Conservation (phyloP, 1,284 basidiomycete genomes). For the Pseudozyma pruni region DNA sequence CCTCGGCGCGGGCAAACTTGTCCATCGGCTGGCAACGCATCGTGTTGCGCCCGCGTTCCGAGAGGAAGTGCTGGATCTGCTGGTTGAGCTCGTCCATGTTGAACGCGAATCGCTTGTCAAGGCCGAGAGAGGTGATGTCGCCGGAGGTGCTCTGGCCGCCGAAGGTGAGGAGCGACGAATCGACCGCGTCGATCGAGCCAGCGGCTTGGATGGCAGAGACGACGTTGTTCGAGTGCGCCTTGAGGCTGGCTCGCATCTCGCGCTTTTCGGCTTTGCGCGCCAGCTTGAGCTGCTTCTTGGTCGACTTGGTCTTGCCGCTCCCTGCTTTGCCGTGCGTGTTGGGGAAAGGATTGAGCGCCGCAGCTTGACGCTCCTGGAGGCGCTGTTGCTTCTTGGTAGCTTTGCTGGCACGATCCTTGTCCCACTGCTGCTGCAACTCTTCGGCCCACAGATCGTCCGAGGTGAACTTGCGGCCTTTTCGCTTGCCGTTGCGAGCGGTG, state of each 20-base stretch:
- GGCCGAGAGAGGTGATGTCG: conserved; percentile 24
- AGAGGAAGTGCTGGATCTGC: conserved; percentile 59
- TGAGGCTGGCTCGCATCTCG: conserved; percentile 42
- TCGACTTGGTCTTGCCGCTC: conserved; percentile 42
- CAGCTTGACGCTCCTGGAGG: conserved; percentile 69
- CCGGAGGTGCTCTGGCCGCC: conserved; percentile 14
- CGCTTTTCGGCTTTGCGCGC: conserved; percentile 46
- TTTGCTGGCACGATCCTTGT: conserved; percentile 55
- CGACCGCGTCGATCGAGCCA: conserved; percentile 36
- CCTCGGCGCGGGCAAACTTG: conserved; percentile 64
- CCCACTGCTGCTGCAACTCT: conserved; percentile 74
- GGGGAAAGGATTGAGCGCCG: conserved; percentile 71
- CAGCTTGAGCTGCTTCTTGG: conserved; percentile 54
- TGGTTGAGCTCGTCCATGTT: conserved; percentile 58
- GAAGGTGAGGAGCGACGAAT: conserved; percentile 25
- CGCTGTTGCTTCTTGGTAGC: conserved; percentile 52
- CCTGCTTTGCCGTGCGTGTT: conserved; percentile 56
- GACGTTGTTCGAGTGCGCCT: conserved; percentile 42
- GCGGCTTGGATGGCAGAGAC: conserved; percentile 31
- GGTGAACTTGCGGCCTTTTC: conserved; percentile 71
- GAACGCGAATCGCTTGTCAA: conserved; percentile 39
- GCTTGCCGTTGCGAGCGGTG: conserved; percentile 45
- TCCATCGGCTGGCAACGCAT: conserved; percentile 65
- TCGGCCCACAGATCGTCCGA: conserved; percentile 73
- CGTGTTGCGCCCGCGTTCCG: conserved; percentile 49